Evolutionary conservation across 2,329 filamentous ascomycete species (phyloP).

Genomic region (Penicillium psychrosexuale): DNA sequence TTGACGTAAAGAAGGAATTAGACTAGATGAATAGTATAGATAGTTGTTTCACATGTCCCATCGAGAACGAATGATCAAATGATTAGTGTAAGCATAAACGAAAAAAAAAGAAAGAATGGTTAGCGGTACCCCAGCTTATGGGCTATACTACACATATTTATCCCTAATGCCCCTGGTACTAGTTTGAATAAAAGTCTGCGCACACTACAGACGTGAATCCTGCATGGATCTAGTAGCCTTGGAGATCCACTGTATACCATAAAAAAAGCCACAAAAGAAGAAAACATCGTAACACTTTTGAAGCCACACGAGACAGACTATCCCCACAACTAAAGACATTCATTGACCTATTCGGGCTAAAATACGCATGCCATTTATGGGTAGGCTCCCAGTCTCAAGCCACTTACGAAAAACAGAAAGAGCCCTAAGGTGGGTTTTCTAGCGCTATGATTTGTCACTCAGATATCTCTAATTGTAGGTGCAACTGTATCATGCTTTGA

Average conservation of each 20-base stretch:
- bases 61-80: background rate
- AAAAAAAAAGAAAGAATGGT: background rate
- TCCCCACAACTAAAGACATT: background rate
- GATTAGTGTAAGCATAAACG: background rate
- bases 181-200: constrained; percentile 1
- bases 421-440: background rate
- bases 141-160: constrained; percentile 3
- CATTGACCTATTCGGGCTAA: background rate
- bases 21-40: background rate
- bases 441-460: background rate
- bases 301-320: background rate
- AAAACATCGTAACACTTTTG: background rate
- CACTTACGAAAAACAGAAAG: background rate
- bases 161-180: background rate
- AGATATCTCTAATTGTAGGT: background rate
- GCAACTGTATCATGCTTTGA: background rate
- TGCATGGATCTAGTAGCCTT: constrained; percentile 4
- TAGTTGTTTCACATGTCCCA: background rate
- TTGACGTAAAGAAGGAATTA: background rate
- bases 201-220: background rate
- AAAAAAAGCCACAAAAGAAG: background rate
- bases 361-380: background rate
- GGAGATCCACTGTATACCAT: constrained; percentile 1
- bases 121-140: background rate
- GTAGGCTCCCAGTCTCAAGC: background rate